Evolutionary conservation across 2,329 filamentous ascomycete species (phyloP).

Genomic region (Cyclaneusma minus): DNA sequence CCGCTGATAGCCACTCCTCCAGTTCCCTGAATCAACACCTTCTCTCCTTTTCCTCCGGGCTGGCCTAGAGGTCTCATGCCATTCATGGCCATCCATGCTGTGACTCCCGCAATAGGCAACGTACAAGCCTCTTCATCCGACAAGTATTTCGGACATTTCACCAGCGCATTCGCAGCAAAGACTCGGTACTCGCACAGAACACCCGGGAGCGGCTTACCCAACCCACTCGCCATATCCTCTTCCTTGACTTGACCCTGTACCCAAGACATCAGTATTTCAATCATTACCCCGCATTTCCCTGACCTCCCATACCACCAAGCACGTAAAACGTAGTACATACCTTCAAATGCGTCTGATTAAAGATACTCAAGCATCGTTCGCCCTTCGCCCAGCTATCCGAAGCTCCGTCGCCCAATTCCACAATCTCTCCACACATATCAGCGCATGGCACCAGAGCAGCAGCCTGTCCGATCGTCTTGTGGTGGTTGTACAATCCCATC

Average conservation of each 20-base stretch:
- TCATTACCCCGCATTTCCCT: too few species aligned
- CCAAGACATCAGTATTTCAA: too few species aligned
- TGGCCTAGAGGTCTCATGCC: conserved; percentile 38
- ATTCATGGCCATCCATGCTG: conserved; percentile 52
- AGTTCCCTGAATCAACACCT: conserved; percentile 36
- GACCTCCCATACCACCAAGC: too few species aligned
- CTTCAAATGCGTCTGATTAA: conserved; percentile 32
- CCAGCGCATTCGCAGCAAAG: conserved; percentile 38
- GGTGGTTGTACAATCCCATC: conserved; percentile 52
- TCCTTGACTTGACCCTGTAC: conserved; percentile 12
- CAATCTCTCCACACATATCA: conserved; percentile 52
- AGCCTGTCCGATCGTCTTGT: conserved; percentile 31
- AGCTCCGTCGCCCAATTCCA: conserved; percentile 31
- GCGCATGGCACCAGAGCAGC: conserved; percentile 45
- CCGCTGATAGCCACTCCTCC: conserved; percentile 36
- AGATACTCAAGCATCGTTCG: conserved; percentile 52
- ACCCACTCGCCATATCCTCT: conserved; percentile 27
- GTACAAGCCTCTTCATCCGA: conserved; percentile 42
- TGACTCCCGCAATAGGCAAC: conserved; percentile 44
- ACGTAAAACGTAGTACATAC: too few species aligned
- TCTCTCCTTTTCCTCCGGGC: conserved; percentile 27
- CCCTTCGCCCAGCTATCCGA: conserved; percentile 37
- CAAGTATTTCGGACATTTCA: conserved; percentile 39
- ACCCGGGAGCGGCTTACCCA: conserved; percentile 45
- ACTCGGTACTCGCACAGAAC: conserved; percentile 43